Evolutionary conservation across 2,329 filamentous ascomycete genomes (phyloP).

Genomic region (Ophiognomonia clavigignenti-juglandacearum): DNA sequence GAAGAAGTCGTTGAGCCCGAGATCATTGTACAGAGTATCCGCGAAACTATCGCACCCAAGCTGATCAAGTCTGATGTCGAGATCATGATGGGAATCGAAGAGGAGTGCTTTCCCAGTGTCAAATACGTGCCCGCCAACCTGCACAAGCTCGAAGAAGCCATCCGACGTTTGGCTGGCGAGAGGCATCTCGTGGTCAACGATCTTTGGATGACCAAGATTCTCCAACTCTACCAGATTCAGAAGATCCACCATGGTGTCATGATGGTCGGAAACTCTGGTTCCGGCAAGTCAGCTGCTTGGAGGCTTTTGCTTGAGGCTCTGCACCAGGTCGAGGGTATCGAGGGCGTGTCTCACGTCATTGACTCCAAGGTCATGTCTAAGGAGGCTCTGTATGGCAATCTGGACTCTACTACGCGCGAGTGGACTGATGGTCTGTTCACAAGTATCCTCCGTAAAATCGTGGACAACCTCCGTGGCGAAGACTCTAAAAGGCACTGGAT

Average conservation of each 20-base stretch:
- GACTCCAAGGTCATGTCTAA: conserved; percentile 99
- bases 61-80: conserved; percentile 89
- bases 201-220: conserved; percentile 93
- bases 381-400: conserved; percentile 89
- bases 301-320: conserved; percentile 85
- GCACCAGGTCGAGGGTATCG: conserved; percentile 83
- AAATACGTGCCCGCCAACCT: conserved; percentile 89
- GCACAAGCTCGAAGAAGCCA: conserved; percentile 71
- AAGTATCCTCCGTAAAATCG: conserved; percentile 94
- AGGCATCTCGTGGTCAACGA: conserved; percentile 87
- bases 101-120: conserved; percentile 84
- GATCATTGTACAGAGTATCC: conserved; percentile 96
- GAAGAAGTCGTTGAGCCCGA: conserved; percentile 84
- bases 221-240: conserved; percentile 97
- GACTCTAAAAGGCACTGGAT: conserved; percentile 98
- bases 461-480: conserved; percentile 96
- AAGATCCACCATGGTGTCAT: conserved; percentile 98
- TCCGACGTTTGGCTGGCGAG: conserved; percentile 76
- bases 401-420: conserved; percentile 94
- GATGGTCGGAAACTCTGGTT: conserved; percentile 99
- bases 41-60: conserved; percentile 97
- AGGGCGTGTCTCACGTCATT: conserved; percentile 95
- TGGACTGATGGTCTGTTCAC: conserved; percentile 99
- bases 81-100: conserved; percentile 79
- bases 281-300: conserved; percentile 95